Evolutionary conservation across 2,329 filamentous ascomycete genomes (phyloP).

Genomic region (Aspergillus sp.): DNA sequence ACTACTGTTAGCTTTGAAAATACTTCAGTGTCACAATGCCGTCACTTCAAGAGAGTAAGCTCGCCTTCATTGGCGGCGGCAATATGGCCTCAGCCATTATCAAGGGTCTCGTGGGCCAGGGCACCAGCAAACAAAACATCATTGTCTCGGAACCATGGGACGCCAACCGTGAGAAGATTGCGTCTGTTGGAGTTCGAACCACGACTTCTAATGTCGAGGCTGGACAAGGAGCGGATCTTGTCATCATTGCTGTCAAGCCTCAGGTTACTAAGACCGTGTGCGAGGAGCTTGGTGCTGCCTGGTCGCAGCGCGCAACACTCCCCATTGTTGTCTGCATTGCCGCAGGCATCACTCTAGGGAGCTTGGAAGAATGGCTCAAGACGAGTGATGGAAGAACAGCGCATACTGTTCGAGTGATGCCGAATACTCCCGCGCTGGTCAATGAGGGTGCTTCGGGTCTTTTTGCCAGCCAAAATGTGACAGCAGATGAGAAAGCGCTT

Average conservation of each 20-base stretch:
- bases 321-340: slow-evolving; percentile 29
- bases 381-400: slow-evolving; percentile 16
- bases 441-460: slow-evolving; percentile 26
- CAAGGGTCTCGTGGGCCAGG: slow-evolving; percentile 21
- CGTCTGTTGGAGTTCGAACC: slow-evolving; percentile 20
- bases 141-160: slow-evolving; percentile 29
- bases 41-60: slow-evolving; percentile 24
- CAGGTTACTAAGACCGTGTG: slow-evolving; percentile 27
- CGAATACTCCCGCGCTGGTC: slow-evolving; percentile 27
- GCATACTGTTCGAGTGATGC: slow-evolving; percentile 29
- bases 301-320: slow-evolving; percentile 15
- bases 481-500: slow-evolving; percentile 21
- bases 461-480: slow-evolving; percentile 20
- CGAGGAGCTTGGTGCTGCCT: slow-evolving; percentile 22
- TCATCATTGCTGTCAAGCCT: slow-evolving; percentile 29
- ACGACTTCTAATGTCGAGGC: slow-evolving; percentile 24
- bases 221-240: slow-evolving; percentile 19
- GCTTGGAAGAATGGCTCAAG: slow-evolving; percentile 22
- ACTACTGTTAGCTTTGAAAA: neutral
- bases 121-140: slow-evolving; percentile 24
- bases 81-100: slow-evolving; percentile 33
- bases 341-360: slow-evolving; percentile 25
- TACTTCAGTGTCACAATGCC: slow-evolving; percentile 11
- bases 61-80: slow-evolving; percentile 31
- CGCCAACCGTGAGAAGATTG: slow-evolving; percentile 28